Evolutionary conservation across 441 rosid species (phyloP).

Genomic region (Rhodomyrtus psidioides): DNA sequence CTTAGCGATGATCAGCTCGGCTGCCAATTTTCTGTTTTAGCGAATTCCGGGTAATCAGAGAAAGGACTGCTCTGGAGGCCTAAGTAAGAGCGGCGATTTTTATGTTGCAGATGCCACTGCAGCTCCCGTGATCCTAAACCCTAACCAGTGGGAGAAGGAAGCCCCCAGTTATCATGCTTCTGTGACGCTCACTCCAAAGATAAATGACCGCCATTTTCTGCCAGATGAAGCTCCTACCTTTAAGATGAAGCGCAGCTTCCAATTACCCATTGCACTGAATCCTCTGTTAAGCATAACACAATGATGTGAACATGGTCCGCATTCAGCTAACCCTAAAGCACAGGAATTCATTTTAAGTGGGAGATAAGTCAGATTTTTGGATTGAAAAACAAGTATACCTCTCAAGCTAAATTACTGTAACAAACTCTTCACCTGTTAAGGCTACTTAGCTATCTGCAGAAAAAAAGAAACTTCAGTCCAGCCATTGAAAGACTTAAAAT

Average conservation of each 20-base stretch:
- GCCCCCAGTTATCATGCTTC: not conserved
- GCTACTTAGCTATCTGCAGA: not conserved
- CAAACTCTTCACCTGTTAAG: not conserved
- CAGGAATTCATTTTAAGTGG: not conserved
- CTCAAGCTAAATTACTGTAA: not conserved
- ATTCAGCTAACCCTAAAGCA: not conserved
- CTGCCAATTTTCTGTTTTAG: not conserved
- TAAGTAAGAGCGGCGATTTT: not conserved
- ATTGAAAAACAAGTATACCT: not conserved
- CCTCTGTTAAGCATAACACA: not conserved
- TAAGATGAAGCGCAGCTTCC: not conserved
- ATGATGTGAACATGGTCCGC: not conserved
- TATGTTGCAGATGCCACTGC: not conserved
- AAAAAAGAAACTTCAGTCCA: not conserved
- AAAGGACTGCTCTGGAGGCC: not conserved
- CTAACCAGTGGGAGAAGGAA: not conserved
- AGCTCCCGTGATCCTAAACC: not conserved
- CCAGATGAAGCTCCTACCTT: not conserved
- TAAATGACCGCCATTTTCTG: not conserved
- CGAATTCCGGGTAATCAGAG: not conserved
- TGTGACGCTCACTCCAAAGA: not conserved
- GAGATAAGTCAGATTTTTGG: not conserved
- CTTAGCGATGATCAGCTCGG: not conserved
- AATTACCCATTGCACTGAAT: not conserved
- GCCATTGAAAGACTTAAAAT: not conserved